Conservation (phyloP, 192 early-diverging fungal genomes). For the Phycomyces nitens region DNA sequence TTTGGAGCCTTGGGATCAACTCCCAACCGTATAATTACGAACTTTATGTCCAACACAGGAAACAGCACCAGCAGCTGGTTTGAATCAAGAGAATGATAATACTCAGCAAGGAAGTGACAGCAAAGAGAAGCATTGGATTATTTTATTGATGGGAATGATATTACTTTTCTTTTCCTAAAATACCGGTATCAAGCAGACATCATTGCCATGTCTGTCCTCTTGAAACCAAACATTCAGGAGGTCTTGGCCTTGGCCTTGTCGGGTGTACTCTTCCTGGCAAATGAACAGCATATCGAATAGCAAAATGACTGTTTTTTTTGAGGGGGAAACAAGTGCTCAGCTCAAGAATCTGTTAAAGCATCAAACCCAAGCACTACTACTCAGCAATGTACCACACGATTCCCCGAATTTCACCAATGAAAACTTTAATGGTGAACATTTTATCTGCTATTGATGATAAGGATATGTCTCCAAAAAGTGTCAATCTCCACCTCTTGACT, state of each 20-base stretch:
- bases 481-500: conserved; percentile 8
- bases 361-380: conserved; percentile 5
- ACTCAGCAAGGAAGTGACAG: neutral
- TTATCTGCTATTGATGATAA: conserved; percentile 7
- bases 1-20: neutral
- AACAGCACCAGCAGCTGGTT: neutral
- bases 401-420: conserved; percentile 8
- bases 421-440: conserved; percentile 6
- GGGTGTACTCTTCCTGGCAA: conserved; percentile 7
- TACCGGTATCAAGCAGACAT: conserved; percentile 6
- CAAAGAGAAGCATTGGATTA: conserved; percentile 4
- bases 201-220: neutral
- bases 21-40: too few species aligned
- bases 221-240: conserved; percentile 10
- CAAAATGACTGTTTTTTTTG: conserved; percentile 12
- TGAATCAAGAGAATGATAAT: conserved; percentile 1
- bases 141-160: neutral
- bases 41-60: too few species aligned
- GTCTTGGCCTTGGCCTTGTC: conserved; percentile 6
- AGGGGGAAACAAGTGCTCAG: conserved; percentile 6
- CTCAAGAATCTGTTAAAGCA: conserved; percentile 11
- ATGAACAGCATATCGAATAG: conserved; percentile 12
- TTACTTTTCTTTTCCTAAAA: conserved; percentile 8
- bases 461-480: conserved; percentile 12
- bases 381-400: conserved; percentile 2